Base-by-base conservation (phyloP, 2,329 filamentous ascomycete species). In the Arthroderma sp. region DNA sequence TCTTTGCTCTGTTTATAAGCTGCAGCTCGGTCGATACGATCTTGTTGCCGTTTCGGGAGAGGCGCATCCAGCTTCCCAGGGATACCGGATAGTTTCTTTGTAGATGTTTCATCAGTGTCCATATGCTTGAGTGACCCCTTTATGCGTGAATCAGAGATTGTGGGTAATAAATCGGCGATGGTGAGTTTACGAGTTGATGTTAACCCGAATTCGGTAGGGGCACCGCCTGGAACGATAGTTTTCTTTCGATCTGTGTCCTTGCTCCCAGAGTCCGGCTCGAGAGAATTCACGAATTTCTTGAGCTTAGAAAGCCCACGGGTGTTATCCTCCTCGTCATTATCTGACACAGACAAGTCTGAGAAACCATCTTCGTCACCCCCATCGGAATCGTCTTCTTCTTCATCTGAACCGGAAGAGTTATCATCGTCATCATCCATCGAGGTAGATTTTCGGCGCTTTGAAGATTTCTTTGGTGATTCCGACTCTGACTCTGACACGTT, bases 1-100 rank as follows among this genome's bases (percentile, higher is more conserved):
- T 95, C 82, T 56, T 93, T 94, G 42, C 86, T 88, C 69, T 94
- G 88, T 32, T 87, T 79, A 55, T 88, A 93, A 2, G 91, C 91
- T 27, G 80, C 86, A 43, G 72, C 71, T 42, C 91, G 84, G 56
- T 94, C 82, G 10, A 95, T 66, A 41, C 80, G 79, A 58, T 88
- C 87, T 62, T 96, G 89, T 55, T 94, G 83, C 49, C 88, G 77
- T 59, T 84, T 87, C 1, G 85, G 78, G 4, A 95, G 72, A 9
- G 89, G 88, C 2, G 88, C 83, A 29, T 83, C 80, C 3, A 96
- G 73, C 62, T 86, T 93, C 44, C 80, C 76, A 28, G 73, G 69
- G 32, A 76, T 68, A 54, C 71, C 48, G 15, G 67, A 63, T 49
- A 71, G 78, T 52, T 68, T 78, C 68, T 62, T 69, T 29, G 59